Evolutionary conservation across 108 stramenopile species (phyloP), one percentile per base, ranked within the genome.

Genomic region (Cyclotella sp.): DNA sequence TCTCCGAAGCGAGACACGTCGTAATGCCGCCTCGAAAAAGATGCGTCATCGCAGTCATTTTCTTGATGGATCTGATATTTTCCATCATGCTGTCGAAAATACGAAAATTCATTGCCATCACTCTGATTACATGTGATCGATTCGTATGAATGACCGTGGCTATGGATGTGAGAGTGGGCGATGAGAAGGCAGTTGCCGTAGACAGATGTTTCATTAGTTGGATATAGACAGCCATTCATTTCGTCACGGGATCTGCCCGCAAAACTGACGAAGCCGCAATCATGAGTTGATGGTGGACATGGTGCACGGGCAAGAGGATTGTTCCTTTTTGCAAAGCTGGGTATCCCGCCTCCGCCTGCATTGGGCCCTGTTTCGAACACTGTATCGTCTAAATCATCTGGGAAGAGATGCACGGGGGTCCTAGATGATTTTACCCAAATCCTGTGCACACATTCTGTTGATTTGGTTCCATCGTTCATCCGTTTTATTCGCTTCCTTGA

Each of bases 381-480:
- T 19, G 1, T 30, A 55, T 62, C 24, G 30, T 19, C 49, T 51
- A n/a, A n/a, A n/a, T n/a, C n/a, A n/a, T n/a, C n/a, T n/a, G n/a
- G n/a, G n/a, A n/a, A n/a, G n/a, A n/a, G n/a, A n/a, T n/a, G n/a
- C n/a, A 16, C 49, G 16, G n/a, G 49, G 49, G 8, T 8, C n/a
- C n/a, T 51, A 8, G 53, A 43, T 24, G 74, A 82, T 53, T 76
- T 76, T 52, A 68, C 58, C 81, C 74, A 82, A 21, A 82, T 82
- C 70, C 61, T 71, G 29, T 82, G 63, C 15, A 82, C 81, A 26
- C 27, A 70, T 14, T 70, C 54, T 15, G 75, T 69, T 51, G 81
- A 82, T 61, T 72, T 82, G 0, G 81, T 72, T 53, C 81, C 81
- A 65, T 34, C 65, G 43, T 67, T 74, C 4, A 43, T 73, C 57